Evolutionary conservation across 352 stramenopile genomes (phyloP).

Genomic region (Thraustochytrium sp.): DNA sequence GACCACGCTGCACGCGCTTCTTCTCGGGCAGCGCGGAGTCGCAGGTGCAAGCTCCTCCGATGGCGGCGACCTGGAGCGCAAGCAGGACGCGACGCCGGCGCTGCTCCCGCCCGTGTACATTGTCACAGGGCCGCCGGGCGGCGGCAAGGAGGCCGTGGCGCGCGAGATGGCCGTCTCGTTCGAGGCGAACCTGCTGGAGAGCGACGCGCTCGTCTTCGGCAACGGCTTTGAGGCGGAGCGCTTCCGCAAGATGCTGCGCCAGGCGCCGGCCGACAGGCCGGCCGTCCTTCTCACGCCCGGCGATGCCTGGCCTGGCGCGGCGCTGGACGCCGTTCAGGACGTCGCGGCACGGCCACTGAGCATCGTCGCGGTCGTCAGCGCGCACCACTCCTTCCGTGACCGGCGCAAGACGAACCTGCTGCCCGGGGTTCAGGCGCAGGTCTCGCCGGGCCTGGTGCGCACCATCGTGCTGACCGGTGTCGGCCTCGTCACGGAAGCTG

Average conservation of each 20-base stretch:
- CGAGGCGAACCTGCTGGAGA: neutral
- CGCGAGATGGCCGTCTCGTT: neutral
- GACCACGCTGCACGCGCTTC: neutral
- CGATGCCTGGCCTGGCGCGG: neutral
- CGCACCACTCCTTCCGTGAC: neutral
- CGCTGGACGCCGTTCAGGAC: neutral
- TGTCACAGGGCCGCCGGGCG: neutral
- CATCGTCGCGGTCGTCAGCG: neutral
- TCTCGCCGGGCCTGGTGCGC: neutral
- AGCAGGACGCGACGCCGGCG: too few relatives aligned
- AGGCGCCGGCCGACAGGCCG: neutral
- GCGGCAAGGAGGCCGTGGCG: neutral
- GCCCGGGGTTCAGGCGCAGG: neutral
- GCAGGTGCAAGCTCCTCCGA: neutral
- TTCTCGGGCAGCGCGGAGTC: neutral
- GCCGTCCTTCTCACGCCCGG: neutral
- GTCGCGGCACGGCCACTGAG: neutral
- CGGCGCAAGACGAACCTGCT: neutral
- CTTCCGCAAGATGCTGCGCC: neutral
- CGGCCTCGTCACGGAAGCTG: neutral
- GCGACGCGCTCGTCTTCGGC: neutral
- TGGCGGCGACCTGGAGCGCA: neutral
- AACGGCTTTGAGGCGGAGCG: neutral
- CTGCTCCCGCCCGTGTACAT: neutral
- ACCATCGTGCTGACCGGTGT: neutral